Evolutionary conservation across 2,329 filamentous ascomycete species (phyloP).

Genomic region (Cladophialophora immunda): DNA sequence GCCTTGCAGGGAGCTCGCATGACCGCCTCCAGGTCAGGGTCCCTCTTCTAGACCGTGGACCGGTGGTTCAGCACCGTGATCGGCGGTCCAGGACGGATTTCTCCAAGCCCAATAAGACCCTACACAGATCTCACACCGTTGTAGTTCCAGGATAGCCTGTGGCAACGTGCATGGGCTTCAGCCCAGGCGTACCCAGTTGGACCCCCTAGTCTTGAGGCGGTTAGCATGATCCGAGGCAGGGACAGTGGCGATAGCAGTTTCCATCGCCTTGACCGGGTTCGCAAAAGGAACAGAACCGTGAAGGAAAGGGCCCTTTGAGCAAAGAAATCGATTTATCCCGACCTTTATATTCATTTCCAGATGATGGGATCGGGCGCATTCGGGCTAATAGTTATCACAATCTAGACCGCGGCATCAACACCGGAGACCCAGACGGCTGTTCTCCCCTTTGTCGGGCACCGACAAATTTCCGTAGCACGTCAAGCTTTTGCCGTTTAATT

Average conservation of each 20-base stretch:
- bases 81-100: not conserved
- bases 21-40: not conserved
- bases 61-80: conserved; percentile 5
- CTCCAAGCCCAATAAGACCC: conserved; percentile 8
- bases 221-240: conserved; percentile 2
- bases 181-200: conserved; percentile 4
- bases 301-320: conserved; percentile 1
- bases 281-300: not conserved
- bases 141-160: conserved; percentile 4
- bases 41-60: conserved; percentile 7
- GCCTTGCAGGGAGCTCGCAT: not conserved
- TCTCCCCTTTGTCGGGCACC: conserved; percentile 8
- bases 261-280: not conserved
- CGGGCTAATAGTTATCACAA: conserved; percentile 17
- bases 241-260: not conserved
- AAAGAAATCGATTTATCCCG: conserved; percentile 19
- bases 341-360: conserved; percentile 19
- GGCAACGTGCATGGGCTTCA: conserved; percentile 20
- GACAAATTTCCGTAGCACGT: conserved; percentile 15
- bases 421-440: conserved; percentile 11
- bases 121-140: conserved; percentile 1
- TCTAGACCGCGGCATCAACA: not conserved
- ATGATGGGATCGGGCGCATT: conserved; percentile 9
- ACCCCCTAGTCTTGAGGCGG: not conserved
- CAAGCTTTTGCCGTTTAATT: not conserved